A percentile compares a stretch with the other conserved stretches of the same genome.
phyloP scores from a whole-genome alignment of 345 rosid species.

The Erodium maritimum region DNA sequence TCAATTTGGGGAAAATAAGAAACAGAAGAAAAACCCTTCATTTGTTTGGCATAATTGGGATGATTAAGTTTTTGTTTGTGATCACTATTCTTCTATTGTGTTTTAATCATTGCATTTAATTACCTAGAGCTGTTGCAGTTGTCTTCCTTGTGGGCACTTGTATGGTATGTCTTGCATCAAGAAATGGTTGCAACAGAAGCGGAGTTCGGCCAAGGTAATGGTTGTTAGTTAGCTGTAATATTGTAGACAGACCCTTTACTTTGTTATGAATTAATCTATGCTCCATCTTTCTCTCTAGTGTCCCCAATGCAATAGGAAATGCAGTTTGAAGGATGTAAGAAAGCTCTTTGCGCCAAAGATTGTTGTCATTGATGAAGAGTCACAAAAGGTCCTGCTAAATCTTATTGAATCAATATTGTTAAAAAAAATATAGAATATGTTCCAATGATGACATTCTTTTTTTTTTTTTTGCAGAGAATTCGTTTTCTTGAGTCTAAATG shows the following conservation, averaged over 20 bases:
- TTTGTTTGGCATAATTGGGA: neutral
- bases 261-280: neutral
- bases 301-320: conserved; percentile 66
- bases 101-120: neutral
- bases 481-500: conserved; percentile 50
- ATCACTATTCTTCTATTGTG: neutral
- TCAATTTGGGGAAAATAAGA: too few species aligned
- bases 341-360: conserved; percentile 61
- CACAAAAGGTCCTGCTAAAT: conserved; percentile 38
- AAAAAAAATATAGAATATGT: neutral
- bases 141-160: conserved; percentile 89
- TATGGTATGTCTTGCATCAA: conserved; percentile 73
- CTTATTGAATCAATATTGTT: conserved; percentile 2
- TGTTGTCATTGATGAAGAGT: conserved; percentile 64
- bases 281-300: conserved; percentile 32
- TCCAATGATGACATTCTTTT: neutral
- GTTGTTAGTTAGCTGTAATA: conserved; percentile 8
- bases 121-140: conserved; percentile 28
- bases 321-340: conserved; percentile 50
- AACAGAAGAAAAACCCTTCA: too few species aligned
- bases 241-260: neutral
- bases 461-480: conserved; percentile 40
- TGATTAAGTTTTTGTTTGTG: neutral
- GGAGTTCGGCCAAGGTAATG: conserved; percentile 49
- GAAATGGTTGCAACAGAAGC: conserved; percentile 53